Percentiles rank a stretch among this genome's conserved stretches.
Evolutionary conservation across 73 alveolate species (phyloP).

Genomic region (Symbiodinium natans): DNA sequence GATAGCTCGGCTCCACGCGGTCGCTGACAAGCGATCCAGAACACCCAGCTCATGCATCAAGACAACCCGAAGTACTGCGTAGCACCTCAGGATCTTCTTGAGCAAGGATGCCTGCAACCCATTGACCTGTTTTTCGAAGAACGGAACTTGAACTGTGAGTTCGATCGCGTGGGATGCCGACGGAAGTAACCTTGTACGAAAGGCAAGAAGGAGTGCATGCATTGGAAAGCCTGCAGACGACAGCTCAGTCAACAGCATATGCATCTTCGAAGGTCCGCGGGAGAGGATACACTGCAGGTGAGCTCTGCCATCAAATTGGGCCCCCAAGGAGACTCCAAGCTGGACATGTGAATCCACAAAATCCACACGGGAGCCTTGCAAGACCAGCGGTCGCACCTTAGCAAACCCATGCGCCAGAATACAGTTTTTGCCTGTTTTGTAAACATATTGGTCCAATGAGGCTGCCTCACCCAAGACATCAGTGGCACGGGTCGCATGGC

Average conservation of each 20-base stretch:
- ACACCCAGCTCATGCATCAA: neutral
- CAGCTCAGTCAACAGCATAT: neutral
- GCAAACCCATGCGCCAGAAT: no score
- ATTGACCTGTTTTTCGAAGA: neutral
- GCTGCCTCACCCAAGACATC: no score
- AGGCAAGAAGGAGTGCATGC: neutral
- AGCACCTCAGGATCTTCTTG: neutral
- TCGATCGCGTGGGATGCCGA: neutral
- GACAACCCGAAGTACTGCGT: neutral
- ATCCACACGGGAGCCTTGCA: neutral
- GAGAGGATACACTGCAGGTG: neutral
- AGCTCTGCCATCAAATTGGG: neutral
- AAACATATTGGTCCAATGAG: no score
- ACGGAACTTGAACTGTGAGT: neutral
- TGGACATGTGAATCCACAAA: neutral
- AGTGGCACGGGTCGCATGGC: no score
- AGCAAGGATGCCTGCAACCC: neutral
- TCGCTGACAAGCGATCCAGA: neutral
- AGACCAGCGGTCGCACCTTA: neutral
- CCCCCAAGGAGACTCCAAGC: neutral
- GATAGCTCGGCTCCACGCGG: neutral
- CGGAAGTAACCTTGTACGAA: neutral
- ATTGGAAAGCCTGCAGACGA: neutral
- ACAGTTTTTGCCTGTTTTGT: no score
- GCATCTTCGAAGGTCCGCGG: conserved; percentile 1